A percentile compares a stretch with the other conserved stretches of the same genome.
phyloP scores from a whole-genome alignment of 306 rosid genomes.

The Styphnolobium japonicum region DNA sequence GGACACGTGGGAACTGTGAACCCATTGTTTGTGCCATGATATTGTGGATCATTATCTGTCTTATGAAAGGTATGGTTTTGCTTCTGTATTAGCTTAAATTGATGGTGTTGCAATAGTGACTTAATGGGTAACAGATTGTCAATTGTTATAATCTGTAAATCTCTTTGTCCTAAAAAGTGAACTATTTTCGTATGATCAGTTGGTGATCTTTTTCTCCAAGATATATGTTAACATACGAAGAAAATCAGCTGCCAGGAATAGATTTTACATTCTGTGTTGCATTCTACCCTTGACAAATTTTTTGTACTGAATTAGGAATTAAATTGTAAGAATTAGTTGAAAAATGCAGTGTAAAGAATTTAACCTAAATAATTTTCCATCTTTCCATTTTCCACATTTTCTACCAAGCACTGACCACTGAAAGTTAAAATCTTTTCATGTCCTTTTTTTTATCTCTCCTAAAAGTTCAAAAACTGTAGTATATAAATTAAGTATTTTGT shows the following conservation, averaged over 20 bases:
- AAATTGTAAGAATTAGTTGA: not conserved
- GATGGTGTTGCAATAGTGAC: not conserved
- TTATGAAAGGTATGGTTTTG: slow-evolving; percentile 77
- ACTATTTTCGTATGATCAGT: not conserved
- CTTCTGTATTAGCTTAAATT: slow-evolving; percentile 13
- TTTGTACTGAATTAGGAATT: not conserved
- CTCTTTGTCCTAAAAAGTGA: not conserved
- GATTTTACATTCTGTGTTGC: slow-evolving; percentile 6
- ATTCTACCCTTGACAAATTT: not conserved
- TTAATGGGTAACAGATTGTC: not conserved
- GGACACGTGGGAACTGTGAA: slow-evolving; percentile 94
- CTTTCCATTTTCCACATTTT: not conserved
- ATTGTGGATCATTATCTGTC: slow-evolving; percentile 79
- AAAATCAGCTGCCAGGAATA: not conserved
- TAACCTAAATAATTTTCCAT: not conserved
- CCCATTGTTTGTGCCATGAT: slow-evolving; percentile 87
- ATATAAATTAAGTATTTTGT: not conserved
- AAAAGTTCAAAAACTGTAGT: not conserved
- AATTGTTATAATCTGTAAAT: not conserved
- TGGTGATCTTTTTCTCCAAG: not conserved
- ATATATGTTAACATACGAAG: not conserved
- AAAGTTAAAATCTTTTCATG: not conserved
- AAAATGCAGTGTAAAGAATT: not conserved
- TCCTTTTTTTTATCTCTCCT: slow-evolving; percentile 5
- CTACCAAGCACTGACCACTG: not conserved